phyloP scores from a whole-genome alignment of 2,329 filamentous ascomycete species.

The Cordyceps pruinosa region DNA sequence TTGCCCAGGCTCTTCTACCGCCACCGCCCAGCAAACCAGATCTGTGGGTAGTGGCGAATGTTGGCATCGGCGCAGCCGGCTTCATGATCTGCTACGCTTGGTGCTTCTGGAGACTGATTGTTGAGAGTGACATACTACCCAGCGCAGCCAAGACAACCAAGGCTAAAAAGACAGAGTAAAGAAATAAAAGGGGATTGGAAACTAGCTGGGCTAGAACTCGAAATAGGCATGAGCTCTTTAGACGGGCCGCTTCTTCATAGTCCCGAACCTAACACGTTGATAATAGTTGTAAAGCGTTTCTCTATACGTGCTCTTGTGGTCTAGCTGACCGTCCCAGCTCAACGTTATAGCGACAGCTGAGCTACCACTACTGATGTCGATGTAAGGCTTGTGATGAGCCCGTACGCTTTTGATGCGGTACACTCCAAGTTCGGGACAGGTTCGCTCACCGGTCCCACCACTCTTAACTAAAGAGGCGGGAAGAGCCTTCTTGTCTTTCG shows the following conservation, averaged over 20 bases:
- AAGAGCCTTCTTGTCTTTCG: too few species aligned
- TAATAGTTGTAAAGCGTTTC: too few species aligned
- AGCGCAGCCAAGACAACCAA: slow-evolving; percentile 21
- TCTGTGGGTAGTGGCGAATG: slow-evolving; percentile 89
- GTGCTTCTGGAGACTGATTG: slow-evolving; percentile 67
- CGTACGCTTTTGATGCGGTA: neutral
- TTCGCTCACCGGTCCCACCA: too few species aligned
- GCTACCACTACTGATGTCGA: neutral
- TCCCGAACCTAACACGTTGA: neutral
- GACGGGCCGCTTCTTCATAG: neutral
- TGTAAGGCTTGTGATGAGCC: too few species aligned
- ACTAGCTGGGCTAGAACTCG: neutral
- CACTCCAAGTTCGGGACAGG: neutral
- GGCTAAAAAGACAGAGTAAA: slow-evolving; percentile 30
- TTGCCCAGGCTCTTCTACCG: slow-evolving; percentile 58
- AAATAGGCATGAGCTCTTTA: neutral
- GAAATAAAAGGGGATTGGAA: neutral
- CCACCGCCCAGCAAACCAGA: slow-evolving; percentile 78
- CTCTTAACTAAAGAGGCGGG: too few species aligned
- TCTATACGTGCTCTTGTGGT: neutral
- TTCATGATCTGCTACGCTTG: slow-evolving; percentile 87
- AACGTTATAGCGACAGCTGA: too few species aligned
- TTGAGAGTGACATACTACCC: slow-evolving; percentile 50
- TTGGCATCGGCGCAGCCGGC: slow-evolving; percentile 74
- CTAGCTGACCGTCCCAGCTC: neutral